Conservation (phyloP, 2,329 filamentous ascomycete species). For the Epichloe elymi region DNA sequence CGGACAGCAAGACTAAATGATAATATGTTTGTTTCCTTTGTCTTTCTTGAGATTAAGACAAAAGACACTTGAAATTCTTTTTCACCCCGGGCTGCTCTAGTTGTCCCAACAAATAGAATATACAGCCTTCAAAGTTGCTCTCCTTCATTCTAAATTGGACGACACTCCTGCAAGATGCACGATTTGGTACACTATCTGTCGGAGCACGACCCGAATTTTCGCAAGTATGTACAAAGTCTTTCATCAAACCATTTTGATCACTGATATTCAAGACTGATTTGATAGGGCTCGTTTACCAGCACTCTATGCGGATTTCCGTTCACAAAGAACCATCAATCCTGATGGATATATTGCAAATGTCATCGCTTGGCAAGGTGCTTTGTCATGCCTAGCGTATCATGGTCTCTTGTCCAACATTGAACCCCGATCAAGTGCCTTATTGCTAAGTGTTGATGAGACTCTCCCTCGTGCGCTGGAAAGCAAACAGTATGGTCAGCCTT, state of each 20-base stretch:
- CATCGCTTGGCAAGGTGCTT: slow-evolving; percentile 61
- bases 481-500: slow-evolving; percentile 66
- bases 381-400: slow-evolving; percentile 53
- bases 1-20: background rate
- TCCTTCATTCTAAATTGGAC: background rate
- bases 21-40: too few relatives aligned
- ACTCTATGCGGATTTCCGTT: slow-evolving; percentile 75
- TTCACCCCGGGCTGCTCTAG: too few relatives aligned
- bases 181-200: slow-evolving; percentile 56
- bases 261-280: background rate
- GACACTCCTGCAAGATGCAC: slow-evolving; percentile 31
- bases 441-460: slow-evolving; percentile 44
- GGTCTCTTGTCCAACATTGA: slow-evolving; percentile 37
- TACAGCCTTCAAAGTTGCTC: background rate
- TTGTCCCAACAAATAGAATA: background rate
- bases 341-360: slow-evolving; percentile 77
- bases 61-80: too few relatives aligned
- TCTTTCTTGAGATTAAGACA: too few relatives aligned
- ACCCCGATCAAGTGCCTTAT: slow-evolving; percentile 31
- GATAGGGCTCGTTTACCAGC: slow-evolving; percentile 63
- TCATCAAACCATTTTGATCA: background rate
- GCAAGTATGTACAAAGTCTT: slow-evolving; percentile 27
- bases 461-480: slow-evolving; percentile 61
- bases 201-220: slow-evolving; percentile 47
- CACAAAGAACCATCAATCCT: slow-evolving; percentile 63